Conservation (phyloP, 352 stramenopile genomes). For the Phytophthora cryptogea region DNA sequence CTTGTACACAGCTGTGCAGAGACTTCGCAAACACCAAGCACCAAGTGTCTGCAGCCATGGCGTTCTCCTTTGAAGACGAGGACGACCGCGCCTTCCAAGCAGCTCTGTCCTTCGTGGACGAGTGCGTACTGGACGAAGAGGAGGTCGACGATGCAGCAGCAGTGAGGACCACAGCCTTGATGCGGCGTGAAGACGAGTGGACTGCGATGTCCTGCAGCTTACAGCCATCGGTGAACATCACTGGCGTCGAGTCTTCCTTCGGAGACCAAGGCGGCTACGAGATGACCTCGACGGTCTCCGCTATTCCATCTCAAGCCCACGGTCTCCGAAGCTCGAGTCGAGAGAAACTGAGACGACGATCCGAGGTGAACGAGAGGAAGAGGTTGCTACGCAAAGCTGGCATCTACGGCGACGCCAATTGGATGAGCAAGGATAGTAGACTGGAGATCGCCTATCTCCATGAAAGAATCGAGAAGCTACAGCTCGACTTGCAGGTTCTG, state of each 20-base stretch:
- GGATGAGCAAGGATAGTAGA: conserved; percentile 43
- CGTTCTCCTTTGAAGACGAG: conserved; percentile 18
- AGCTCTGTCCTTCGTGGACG: conserved; percentile 33
- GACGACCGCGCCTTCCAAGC: conserved; percentile 29
- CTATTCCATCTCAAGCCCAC: conserved; percentile 4
- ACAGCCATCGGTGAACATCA: conserved; percentile 10
- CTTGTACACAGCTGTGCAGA: conserved; percentile 7
- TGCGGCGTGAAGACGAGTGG: conserved; percentile 22
- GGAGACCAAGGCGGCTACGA: conserved; percentile 11
- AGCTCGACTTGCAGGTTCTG: conserved; percentile 57
- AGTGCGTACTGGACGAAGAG: conserved; percentile 28
- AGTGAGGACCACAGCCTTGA: conserved; percentile 8
- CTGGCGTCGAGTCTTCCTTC: conserved; percentile 19
- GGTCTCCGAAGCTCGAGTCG: conserved; percentile 1
- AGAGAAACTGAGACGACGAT: conserved; percentile 23
- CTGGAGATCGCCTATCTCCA: conserved; percentile 73
- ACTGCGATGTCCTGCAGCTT: conserved; percentile 8
- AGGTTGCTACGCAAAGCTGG: conserved; percentile 42
- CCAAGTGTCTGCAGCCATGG: conserved; percentile 13
- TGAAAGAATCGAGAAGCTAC: conserved; percentile 64
- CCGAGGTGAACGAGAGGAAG: conserved; percentile 35
- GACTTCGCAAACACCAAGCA: conserved; percentile 7
- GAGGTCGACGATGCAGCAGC: conserved; percentile 25
- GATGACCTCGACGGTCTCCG: conserved; percentile 1
- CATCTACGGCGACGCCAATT: conserved; percentile 38